Base-by-base conservation (phyloP, 495 filamentous ascomycete species). In the Hypoxylon subgilvum region DNA sequence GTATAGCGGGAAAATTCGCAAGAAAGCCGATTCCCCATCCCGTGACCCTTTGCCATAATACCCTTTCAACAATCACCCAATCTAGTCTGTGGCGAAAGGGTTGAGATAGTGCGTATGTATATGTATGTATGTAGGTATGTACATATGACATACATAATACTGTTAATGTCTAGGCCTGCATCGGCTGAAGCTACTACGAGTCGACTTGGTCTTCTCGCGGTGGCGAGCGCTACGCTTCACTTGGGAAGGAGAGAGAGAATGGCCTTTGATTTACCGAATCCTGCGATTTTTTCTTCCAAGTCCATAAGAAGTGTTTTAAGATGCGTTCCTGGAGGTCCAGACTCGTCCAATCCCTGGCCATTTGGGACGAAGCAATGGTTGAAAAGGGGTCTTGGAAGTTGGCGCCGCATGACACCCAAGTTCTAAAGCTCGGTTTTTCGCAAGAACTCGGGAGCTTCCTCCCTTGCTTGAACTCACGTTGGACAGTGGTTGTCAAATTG, bases 401-500 rank as follows among this genome's bases (percentile, higher is more conserved):
- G 6, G n/a, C 47, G 34, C 17, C 21, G 31, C n/a, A 32, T 47
- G 30, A 43, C 14, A 30, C 18, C 22, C 3, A 16, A 22, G 30
- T 28, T 9, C n/a, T 45, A n/a, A n/a, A 41, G 14, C 10, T 22
- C 19, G 35, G 34, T 18, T 19, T 39, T 13, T 17, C 19, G 25
- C 50, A 27, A 41, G 51, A 49, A 28, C 25, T 31, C 14, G 32
- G 17, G 38, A 17, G 3, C n/a, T 19, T 40, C 32, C 18, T 42
- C 61, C 54, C 61, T 64, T 59, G 54, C 54, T 46, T 62, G 23
- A n/a, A 45, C 35, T 19, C 52, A 8, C 42, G 34, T 22, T 47
- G 41, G 60, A 32, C 14, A 27, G 14, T 54, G 13, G n/a, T 27
- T 35, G 17, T 25, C 23, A 43, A 58, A 54, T 44, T 40, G 49